Evolutionary conservation across 2,329 filamentous ascomycete genomes (phyloP).

Genomic region (Paraconiothyrium brasiliense): DNA sequence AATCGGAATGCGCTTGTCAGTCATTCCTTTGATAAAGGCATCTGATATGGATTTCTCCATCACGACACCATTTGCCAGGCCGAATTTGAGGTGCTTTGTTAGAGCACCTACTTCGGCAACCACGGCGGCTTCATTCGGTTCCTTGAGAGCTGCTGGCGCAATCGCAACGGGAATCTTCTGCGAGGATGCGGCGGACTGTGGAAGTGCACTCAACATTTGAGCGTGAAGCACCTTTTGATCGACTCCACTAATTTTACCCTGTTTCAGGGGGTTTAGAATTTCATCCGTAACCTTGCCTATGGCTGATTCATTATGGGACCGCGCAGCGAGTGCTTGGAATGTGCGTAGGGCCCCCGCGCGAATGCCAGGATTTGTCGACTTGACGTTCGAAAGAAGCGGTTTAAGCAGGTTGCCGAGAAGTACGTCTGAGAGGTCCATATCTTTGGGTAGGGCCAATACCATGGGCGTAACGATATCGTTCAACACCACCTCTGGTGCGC

Average conservation of each 20-base stretch:
- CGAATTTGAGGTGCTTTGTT: slow-evolving; percentile 69
- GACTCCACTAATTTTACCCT: slow-evolving; percentile 81
- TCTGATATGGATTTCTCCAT: slow-evolving; percentile 74
- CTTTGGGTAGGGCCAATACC: slow-evolving; percentile 72
- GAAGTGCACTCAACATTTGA: slow-evolving; percentile 73
- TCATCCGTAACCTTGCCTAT: slow-evolving; percentile 79
- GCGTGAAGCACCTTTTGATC: slow-evolving; percentile 87
- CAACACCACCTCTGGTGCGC: slow-evolving; percentile 89
- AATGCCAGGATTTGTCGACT: slow-evolving; percentile 84
- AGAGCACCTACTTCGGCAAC: slow-evolving; percentile 78
- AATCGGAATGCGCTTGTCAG: slow-evolving; percentile 82
- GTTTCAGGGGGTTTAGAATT: slow-evolving; percentile 79
- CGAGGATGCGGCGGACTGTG: slow-evolving; percentile 67
- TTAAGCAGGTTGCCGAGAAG: slow-evolving; percentile 80
- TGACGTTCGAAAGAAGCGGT: slow-evolving; percentile 86
- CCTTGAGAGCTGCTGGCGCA: slow-evolving; percentile 76
- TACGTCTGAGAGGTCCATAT: slow-evolving; percentile 79
- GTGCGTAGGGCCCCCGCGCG: slow-evolving; percentile 78
- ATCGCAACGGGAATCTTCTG: slow-evolving; percentile 73
- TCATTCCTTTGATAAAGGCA: slow-evolving; percentile 79
- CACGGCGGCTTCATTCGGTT: slow-evolving; percentile 86
- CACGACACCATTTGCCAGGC: slow-evolving; percentile 68
- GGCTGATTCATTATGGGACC: slow-evolving; percentile 66
- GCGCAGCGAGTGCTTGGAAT: slow-evolving; percentile 74
- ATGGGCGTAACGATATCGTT: slow-evolving; percentile 80